A percentile compares a stretch with the other conserved stretches of the same genome.
Conservation (phyloP, 2,329 filamentous ascomycete genomes). For the Phyllosticta capitalensis region DNA sequence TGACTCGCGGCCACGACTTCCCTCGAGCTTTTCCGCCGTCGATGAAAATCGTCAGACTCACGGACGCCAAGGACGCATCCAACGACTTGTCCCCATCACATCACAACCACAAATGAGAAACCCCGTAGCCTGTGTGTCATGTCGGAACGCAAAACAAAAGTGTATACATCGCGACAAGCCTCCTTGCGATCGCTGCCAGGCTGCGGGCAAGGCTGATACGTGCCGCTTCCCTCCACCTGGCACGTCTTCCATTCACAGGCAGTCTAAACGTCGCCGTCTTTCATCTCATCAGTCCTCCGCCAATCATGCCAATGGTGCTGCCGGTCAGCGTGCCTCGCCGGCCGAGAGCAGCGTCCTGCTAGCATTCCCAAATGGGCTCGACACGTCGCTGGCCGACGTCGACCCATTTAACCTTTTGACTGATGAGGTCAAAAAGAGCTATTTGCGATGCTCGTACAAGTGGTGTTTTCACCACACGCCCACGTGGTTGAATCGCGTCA, state of each 20-base stretch:
- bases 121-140: conserved; percentile 30
- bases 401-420: conserved; percentile 31
- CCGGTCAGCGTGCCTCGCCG: conserved; percentile 15
- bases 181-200: conserved; percentile 30
- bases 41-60: background rate
- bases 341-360: conserved; percentile 2
- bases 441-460: conserved; percentile 32
- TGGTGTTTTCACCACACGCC: conserved; percentile 35
- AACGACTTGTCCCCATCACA: background rate
- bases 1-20: background rate
- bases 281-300: conserved; percentile 14
- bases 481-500: conserved; percentile 28
- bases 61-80: background rate
- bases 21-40: background rate
- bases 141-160: conserved; percentile 30
- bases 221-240: conserved; percentile 31
- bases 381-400: conserved; percentile 19
- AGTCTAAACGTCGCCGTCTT: conserved; percentile 27
- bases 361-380: conserved; percentile 3
- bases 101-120: conserved; percentile 22
- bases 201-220: conserved; percentile 20
- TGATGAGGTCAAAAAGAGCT: conserved; percentile 34
- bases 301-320: conserved; percentile 13
- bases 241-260: conserved; percentile 28
- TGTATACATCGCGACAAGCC: conserved; percentile 31